Conservation (phyloP, 495 filamentous ascomycete species). For the Haplographium delicatum region DNA sequence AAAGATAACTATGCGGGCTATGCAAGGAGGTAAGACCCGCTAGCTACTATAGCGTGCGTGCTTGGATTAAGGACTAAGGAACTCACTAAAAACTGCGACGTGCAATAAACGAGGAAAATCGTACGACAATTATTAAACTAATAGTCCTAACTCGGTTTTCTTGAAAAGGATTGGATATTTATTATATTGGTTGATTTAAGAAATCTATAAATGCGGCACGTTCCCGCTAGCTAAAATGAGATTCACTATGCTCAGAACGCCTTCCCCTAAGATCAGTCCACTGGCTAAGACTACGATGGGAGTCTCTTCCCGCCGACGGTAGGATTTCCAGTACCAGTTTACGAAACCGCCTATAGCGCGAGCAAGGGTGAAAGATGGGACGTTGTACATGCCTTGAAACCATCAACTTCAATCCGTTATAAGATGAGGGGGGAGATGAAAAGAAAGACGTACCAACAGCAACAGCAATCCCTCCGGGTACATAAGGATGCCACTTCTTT, state of each 20-base stretch:
- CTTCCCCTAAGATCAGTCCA: constrained; percentile 89
- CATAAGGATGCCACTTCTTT: constrained; percentile 49
- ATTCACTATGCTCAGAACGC: constrained; percentile 88
- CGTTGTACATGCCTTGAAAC: constrained; percentile 83
- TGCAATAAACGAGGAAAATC: neutral
- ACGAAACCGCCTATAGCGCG: constrained; percentile 79
- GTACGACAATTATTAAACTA: too few species aligned
- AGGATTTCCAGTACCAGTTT: constrained; percentile 71
- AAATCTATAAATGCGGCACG: constrained; percentile 65
- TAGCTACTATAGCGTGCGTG: too few species aligned
- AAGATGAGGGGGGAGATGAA: neutral
- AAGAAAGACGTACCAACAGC: constrained; percentile 59
- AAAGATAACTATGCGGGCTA: too few species aligned
- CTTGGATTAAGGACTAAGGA: neutral
- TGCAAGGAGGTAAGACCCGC: too few species aligned
- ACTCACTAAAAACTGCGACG: constrained; percentile 1
- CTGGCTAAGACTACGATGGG: constrained; percentile 53
- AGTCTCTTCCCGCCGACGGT: constrained; percentile 48
- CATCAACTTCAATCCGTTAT: constrained; percentile 20
- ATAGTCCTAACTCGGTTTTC: too few species aligned
- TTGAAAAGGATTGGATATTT: neutral
- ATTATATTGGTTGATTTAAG: neutral
- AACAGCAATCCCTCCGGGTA: constrained; percentile 93
- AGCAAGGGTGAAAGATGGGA: constrained; percentile 90
- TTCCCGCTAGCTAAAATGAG: constrained; percentile 71